Base-by-base conservation (phyloP, 768 basidiomycete species). In the Kwoniella mangroviensis region DNA sequence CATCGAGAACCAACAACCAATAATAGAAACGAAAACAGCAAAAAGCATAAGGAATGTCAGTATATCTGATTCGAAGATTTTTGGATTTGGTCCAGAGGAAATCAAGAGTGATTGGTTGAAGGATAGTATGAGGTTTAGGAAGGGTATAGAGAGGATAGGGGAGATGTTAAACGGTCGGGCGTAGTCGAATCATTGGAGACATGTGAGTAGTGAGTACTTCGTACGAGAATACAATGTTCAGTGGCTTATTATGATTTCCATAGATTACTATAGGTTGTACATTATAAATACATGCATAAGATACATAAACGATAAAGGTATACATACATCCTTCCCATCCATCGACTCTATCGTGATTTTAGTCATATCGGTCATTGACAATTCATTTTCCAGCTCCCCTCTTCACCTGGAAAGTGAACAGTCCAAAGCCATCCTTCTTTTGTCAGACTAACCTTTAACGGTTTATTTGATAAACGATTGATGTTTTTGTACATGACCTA, bases 111-210 rank as follows among this genome's bases (percentile, higher is more conserved):
- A 75, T 6, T 76, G 75, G 77, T 68, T 81, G 7, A 70, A 51
- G 28, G 58, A 67, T 28, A 79, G 77, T 66, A 13, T 26, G 43
- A 72, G 63, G 58, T 79, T 82, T 58, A 63, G 73, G 41, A 40
- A 49, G 15, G 75, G 77, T 4, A 76, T 80, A 1, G 58, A 43
- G 34, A 51, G 63, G 54, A 69, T 82, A n/a, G 80, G 80, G 3
- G 68, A 68, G 68, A 51, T 80, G 72, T 64, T 82, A 54, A 73
- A 70, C 57, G 79, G 79, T 3, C 69, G 73, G 40, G 17, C 41
- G 22, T 58, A 58, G 56, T 15, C 13, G 24, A 40, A 13, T 11
- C 13, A 40, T 12, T 12, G 56, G 4, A 10, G 17, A 19, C 9
- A 40, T 58, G n/a, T 21, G 15, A 53, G 9, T 57, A 24, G 55